Percentiles rank a stretch among this genome's conserved stretches.
Conservation (phyloP, 1,284 basidiomycete species). For the Cutaneotrichosporon mucoides region DNA sequence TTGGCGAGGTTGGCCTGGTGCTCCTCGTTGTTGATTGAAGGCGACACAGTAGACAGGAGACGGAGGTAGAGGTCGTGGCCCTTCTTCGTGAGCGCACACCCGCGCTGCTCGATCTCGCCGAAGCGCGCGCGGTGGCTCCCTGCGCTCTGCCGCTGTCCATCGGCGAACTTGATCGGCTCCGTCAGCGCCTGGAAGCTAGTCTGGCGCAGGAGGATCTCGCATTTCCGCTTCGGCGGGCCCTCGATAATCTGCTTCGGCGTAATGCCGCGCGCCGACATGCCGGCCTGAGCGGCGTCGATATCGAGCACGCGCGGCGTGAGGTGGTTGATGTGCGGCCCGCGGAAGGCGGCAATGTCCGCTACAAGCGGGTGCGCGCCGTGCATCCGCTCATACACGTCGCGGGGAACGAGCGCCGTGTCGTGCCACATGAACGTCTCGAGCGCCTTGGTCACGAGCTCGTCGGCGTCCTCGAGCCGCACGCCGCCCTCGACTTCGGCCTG, state of each 20-base stretch:
- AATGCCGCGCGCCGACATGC: conserved; percentile 47
- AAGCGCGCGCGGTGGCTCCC: conserved; percentile 51
- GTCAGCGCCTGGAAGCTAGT: conserved; percentile 50
- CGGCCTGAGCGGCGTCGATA: conserved; percentile 49
- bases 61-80: conserved; percentile 42
- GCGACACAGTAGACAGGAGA: conserved; percentile 25
- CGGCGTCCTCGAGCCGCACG: conserved; percentile 22
- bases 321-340: conserved; percentile 52
- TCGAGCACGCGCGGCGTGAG: conserved; percentile 51
- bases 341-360: conserved; percentile 50
- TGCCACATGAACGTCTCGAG: conserved; percentile 51
- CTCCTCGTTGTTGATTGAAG: conserved; percentile 36
- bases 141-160: conserved; percentile 3
- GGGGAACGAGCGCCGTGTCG: conserved; percentile 39
- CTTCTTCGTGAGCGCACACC: conserved; percentile 47
- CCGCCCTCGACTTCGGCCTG: conserved; percentile 42
- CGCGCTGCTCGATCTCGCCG: conserved; percentile 51
- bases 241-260: conserved; percentile 50
- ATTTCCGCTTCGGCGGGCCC: conserved; percentile 44
- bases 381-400: conserved; percentile 40
- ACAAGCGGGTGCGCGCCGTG: conserved; percentile 44
- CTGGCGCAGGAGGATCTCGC: conserved; percentile 49
- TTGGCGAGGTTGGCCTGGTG: conserved; percentile 35
- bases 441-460: conserved; percentile 41
- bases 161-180: conserved; percentile 46